Evolutionary conservation across 345 rosid genomes (phyloP).

Genomic region (Acer yangbiense): DNA sequence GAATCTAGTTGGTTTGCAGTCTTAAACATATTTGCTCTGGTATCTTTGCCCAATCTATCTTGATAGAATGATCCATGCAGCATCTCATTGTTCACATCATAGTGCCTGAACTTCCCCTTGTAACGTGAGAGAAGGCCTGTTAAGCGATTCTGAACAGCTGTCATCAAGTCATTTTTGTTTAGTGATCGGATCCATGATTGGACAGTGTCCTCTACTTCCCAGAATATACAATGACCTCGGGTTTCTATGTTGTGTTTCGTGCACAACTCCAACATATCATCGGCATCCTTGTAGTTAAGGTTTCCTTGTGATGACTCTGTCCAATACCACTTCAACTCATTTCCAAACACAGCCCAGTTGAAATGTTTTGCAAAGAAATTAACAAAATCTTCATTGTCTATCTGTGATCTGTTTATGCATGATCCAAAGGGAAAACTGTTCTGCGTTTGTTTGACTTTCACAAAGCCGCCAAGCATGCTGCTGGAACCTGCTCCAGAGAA

Average conservation of each 20-base stretch:
- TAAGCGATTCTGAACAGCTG: slow-evolving; percentile 70
- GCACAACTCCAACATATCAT: slow-evolving; percentile 82
- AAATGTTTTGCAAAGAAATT: slow-evolving; percentile 71
- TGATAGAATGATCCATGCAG: slow-evolving; percentile 87
- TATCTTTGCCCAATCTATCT: slow-evolving; percentile 60
- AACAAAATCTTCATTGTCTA: slow-evolving; percentile 91
- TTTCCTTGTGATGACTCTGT: slow-evolving; percentile 84
- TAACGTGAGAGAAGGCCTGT: slow-evolving; percentile 76
- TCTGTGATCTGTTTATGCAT: slow-evolving; percentile 75
- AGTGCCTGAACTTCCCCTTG: slow-evolving; percentile 84
- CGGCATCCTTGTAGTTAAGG: slow-evolving; percentile 80
- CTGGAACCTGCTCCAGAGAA: slow-evolving; percentile 50
- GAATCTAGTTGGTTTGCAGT: slow-evolving; percentile 72
- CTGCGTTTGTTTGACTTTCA: slow-evolving; percentile 64
- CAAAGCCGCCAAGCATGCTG: slow-evolving; percentile 46
- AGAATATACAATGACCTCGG: slow-evolving; percentile 96
- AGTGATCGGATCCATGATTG: slow-evolving; percentile 80
- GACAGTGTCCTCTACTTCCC: slow-evolving; percentile 85
- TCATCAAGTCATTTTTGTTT: slow-evolving; percentile 49
- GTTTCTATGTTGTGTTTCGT: slow-evolving; percentile 52
- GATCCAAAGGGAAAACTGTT: slow-evolving; percentile 86
- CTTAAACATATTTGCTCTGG: slow-evolving; percentile 75
- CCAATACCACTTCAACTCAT: slow-evolving; percentile 98
- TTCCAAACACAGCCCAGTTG: slow-evolving; percentile 94
- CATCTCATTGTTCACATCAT: slow-evolving; percentile 98